Conservation (phyloP, 495 filamentous ascomycete genomes). For the Aspergillus sclerotioniger region DNA sequence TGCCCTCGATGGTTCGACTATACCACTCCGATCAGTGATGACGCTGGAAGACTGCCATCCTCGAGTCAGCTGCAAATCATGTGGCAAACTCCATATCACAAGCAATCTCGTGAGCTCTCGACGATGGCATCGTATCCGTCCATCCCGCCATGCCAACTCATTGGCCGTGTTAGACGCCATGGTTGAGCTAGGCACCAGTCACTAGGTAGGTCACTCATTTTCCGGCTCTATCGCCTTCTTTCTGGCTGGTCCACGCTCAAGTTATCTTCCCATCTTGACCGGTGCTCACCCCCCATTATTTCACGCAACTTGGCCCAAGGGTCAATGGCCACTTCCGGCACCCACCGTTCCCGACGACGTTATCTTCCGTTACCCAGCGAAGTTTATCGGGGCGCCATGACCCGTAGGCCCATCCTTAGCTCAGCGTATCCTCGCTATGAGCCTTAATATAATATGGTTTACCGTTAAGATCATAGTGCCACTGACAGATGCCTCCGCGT, state of each 20-base stretch:
- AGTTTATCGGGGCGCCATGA: conserved; percentile 7
- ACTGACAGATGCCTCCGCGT: not conserved
- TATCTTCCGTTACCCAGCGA: conserved; percentile 1
- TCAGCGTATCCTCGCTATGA: not conserved
- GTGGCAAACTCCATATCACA: conserved; percentile 6
- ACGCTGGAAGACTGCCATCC: not conserved
- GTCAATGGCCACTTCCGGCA: not conserved
- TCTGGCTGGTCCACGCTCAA: conserved; percentile 9
- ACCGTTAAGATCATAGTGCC: not conserved
- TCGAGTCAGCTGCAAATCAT: not conserved
- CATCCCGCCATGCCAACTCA: conserved; percentile 2
- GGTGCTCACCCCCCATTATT: not conserved
- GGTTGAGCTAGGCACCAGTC: not conserved
- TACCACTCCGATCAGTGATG: not conserved
- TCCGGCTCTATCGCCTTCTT: conserved; percentile 7
- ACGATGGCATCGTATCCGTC: conserved; percentile 2
- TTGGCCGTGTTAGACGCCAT: conserved; percentile 4
- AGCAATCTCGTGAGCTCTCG: not conserved
- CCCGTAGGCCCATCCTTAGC: not conserved
- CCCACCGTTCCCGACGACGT: not conserved
- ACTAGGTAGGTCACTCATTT: not conserved
- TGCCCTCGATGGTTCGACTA: not conserved
- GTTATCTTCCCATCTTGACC: not conserved
- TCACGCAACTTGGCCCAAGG: not conserved
- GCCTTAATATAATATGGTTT: conserved; percentile 4